Conservation (phyloP, 768 basidiomycete species). For the Trametes maxima region DNA sequence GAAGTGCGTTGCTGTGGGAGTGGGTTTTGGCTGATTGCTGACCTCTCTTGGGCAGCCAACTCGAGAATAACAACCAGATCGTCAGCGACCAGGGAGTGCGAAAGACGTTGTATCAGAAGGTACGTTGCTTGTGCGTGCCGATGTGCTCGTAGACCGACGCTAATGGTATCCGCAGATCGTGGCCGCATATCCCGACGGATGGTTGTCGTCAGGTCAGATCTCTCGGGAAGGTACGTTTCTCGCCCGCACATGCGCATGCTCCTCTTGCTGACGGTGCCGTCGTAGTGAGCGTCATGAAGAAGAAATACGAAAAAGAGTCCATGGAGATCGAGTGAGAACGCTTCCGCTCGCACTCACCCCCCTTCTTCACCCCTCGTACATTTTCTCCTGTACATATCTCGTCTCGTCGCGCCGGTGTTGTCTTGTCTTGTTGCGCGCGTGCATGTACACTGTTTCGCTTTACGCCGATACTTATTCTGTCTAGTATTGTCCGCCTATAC, state of each 20-base stretch:
- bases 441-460: background rate
- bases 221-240: slow-evolving; percentile 75
- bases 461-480: slow-evolving; percentile 18
- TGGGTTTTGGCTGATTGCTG: background rate
- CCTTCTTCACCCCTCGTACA: background rate
- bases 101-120: slow-evolving; percentile 81
- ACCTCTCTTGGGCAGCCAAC: slow-evolving; percentile 32
- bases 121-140: slow-evolving; percentile 31
- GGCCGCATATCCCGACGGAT: slow-evolving; percentile 77
- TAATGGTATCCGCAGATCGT: slow-evolving; percentile 56
- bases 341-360: background rate
- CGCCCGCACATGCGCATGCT: background rate
- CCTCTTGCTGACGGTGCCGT: background rate
- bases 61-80: slow-evolving; percentile 70
- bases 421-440: background rate
- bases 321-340: slow-evolving; percentile 58
- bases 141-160: background rate
- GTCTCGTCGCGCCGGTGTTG: background rate
- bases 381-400: background rate
- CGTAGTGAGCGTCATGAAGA: slow-evolving; percentile 84
- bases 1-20: slow-evolving; percentile 43
- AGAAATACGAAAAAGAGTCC: slow-evolving; percentile 72
- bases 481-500: slow-evolving; percentile 19
- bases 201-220: slow-evolving; percentile 86
- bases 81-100: slow-evolving; percentile 82